Evolutionary conservation across 768 basidiomycete genomes (phyloP).

Genomic region (Pulveroboletus sp.): DNA sequence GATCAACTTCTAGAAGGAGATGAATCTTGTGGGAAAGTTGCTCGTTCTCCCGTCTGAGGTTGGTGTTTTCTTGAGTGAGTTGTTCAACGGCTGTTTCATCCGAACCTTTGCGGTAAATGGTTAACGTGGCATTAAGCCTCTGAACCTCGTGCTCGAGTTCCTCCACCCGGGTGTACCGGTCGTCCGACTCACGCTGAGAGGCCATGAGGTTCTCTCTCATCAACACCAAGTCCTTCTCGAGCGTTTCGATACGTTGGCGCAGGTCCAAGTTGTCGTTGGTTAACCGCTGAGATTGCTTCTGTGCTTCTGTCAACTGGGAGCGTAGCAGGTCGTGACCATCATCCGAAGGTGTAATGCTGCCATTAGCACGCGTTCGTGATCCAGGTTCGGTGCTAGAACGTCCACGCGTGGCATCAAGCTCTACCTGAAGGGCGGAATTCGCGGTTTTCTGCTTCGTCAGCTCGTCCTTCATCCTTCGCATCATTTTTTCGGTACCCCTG

Average conservation of each 20-base stretch:
- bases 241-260: constrained; percentile 63
- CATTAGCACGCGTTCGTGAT: constrained; percentile 58
- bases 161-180: constrained; percentile 70
- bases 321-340: constrained; percentile 66
- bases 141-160: constrained; percentile 82
- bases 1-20: constrained; percentile 83
- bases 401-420: constrained; percentile 70
- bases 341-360: constrained; percentile 77
- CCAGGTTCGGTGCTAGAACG: constrained; percentile 54
- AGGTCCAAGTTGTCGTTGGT: constrained; percentile 75
- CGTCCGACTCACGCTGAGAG: constrained; percentile 77
- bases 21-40: constrained; percentile 91
- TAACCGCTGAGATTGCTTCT: constrained; percentile 71
- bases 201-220: constrained; percentile 67
- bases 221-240: constrained; percentile 73
- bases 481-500: constrained; percentile 97
- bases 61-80: constrained; percentile 77
- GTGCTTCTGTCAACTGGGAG: constrained; percentile 70
- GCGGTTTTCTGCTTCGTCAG: constrained; percentile 84
- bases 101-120: constrained; percentile 71
- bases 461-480: constrained; percentile 95
- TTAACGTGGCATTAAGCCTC: constrained; percentile 67
- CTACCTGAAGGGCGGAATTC: constrained; percentile 78
- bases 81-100: constrained; percentile 79
- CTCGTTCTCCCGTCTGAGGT: constrained; percentile 81